Base-by-base conservation (phyloP, 2,329 filamentous ascomycete genomes). In the Teratosphaeria epicoccoides region DNA sequence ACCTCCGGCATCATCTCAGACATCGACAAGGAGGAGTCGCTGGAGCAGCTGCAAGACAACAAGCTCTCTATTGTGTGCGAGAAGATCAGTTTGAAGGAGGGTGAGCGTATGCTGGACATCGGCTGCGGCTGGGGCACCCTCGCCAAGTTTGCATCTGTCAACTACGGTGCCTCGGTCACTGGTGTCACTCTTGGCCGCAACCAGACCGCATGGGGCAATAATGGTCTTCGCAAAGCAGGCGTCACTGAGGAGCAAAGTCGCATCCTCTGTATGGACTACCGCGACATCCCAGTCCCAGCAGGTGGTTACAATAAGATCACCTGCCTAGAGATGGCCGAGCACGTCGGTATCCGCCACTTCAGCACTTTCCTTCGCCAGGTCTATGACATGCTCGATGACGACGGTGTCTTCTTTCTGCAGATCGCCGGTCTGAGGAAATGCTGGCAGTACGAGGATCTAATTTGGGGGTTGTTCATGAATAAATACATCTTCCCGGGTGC, bases 391-490 rank as follows among this genome's bases (percentile, higher is more conserved):
- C 83, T 97, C 50, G 88, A 96, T 56, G 93, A 97, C 60, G 89
- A 97, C 60, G 93, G 93, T 70, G 81, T 88, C 59, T 95, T 97
- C 77, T 96, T 93, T 80, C 79, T 97, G 55, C 93, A 97, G 72
- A 89, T 94, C 63, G 89, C 91, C 63, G 93, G 93, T 73, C 80
- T 98, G 56, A 85, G 93, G 63, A 94, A 94, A 76, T 77, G 80
- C 58, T 97, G 93, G 93, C 93, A 97, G 72, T 97, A 95, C 67
- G 90, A 97, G 77, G 91, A 97, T 73, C 80, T 96, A 49, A 87
- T 91, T 70, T 97, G 93, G 93, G 93, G 93, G 69, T 80, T 97
- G 46, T 97, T 96, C 80, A 95, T 97, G 89, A 97, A 97, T 84
- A 96, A 95, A 77, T 95, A 97, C 73, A 79, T 97, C 70, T 97